A percentile compares a stretch with the other conserved stretches of the same genome.
phyloP scores from a whole-genome alignment of 176 grass and related monocot species.

The Elymus sibiricus region DNA sequence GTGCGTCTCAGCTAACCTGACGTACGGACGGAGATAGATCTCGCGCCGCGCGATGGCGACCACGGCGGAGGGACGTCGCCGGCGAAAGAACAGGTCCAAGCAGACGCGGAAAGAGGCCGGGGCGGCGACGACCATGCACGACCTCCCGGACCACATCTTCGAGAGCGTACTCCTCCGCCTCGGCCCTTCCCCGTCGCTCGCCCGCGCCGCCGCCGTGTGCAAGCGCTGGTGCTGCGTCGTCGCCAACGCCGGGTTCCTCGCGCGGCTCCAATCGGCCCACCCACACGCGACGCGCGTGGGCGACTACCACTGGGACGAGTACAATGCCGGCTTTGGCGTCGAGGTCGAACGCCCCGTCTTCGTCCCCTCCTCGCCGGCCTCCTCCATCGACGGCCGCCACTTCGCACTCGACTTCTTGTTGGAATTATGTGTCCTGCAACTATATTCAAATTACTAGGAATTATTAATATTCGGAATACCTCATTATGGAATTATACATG shows the following conservation, averaged over 20 bases:
- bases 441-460: no score
- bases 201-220: background rate
- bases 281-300: background rate
- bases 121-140: background rate
- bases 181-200: background rate
- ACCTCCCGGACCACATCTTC: constrained; percentile 9
- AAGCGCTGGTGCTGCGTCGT: background rate
- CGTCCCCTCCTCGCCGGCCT: background rate
- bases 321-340: background rate
- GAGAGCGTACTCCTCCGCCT: background rate
- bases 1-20: no score
- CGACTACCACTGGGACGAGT: background rate
- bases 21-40: no score
- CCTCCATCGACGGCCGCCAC: no score
- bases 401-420: constrained; percentile 16
- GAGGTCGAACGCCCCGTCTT: background rate
- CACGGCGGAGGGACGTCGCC: background rate
- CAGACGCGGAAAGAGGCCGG: background rate
- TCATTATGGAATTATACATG: no score
- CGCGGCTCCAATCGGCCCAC: background rate
- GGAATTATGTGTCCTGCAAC: no score
- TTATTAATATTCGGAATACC: no score
- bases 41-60: background rate
- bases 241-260: background rate
- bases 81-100: no score